These are phyloP conservation scores for Pichia phayaonensis DNA, from an alignment of 805 yeast genomes.

Conservation along the genomic window DNA sequence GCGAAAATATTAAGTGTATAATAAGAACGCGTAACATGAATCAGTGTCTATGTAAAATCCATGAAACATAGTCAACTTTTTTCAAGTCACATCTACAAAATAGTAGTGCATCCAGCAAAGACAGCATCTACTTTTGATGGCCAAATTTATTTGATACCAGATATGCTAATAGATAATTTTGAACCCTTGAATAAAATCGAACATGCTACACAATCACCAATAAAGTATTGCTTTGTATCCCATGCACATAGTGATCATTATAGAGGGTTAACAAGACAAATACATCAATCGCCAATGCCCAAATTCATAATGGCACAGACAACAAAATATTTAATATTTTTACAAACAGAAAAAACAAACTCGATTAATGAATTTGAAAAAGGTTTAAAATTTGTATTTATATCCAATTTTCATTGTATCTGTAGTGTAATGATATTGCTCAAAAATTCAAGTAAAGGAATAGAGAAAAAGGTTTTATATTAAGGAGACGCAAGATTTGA, in stretches of 20 bases:
- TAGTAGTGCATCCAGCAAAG: not conserved
- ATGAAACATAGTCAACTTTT: not conserved
- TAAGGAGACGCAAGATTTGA: constrained; percentile 18
- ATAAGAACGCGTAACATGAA: not conserved
- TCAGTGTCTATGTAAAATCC: not conserved
- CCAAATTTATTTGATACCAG: constrained; percentile 5
- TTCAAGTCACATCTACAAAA: not conserved
- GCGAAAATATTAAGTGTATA: too few species aligned
- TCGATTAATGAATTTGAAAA: not conserved
- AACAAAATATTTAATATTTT: constrained; percentile 1
- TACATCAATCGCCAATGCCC: not conserved
- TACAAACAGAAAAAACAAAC: not conserved
- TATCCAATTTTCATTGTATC: constrained; percentile 17
- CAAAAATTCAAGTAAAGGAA: not conserved
- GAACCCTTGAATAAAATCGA: not conserved
- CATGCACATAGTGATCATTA: constrained; percentile 16
- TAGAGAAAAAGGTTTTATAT: constrained; percentile 5
- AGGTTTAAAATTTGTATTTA: constrained; percentile 8
- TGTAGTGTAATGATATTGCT: constrained; percentile 16
- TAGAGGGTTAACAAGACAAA: not conserved
- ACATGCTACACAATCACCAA: too few species aligned
- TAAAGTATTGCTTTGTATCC: constrained; percentile 14
- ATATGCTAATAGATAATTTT: constrained; percentile 14
- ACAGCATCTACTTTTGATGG: constrained; percentile 12
- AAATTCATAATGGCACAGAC: constrained; percentile 1